A percentile compares a stretch with the other conserved stretches of the same genome.
phyloP scores from a whole-genome alignment of 805 yeast genomes.

The Kuraishia borneana region DNA sequence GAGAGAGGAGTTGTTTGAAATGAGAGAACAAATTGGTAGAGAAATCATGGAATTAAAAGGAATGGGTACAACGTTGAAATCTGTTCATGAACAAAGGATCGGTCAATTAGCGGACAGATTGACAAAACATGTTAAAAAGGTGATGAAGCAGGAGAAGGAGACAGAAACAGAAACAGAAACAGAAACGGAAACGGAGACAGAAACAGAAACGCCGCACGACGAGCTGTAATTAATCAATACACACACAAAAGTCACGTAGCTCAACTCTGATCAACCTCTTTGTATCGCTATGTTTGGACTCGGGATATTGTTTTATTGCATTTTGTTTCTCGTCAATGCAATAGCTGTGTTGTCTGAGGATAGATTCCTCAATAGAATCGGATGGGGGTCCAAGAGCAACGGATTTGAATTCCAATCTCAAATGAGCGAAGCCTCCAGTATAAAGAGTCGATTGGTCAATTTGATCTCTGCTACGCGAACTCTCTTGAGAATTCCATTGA shows the following conservation, averaged over 20 bases:
- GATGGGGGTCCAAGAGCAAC: constrained; percentile 11
- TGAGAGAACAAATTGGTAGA: constrained; percentile 11
- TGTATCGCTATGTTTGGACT: constrained; percentile 50
- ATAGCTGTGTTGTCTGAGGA: constrained; percentile 52
- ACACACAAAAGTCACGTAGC: too few species aligned
- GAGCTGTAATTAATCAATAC: constrained; percentile 1
- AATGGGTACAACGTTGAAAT: constrained; percentile 8
- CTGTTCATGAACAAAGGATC: constrained; percentile 17
- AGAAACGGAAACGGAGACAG: constrained; percentile 1
- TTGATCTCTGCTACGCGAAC: constrained; percentile 51
- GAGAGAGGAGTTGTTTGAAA: constrained; percentile 12
- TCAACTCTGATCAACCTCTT: too few species aligned
- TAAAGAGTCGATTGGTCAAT: constrained; percentile 39
- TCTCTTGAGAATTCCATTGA: constrained; percentile 38
- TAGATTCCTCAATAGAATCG: constrained; percentile 40
- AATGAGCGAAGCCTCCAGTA: constrained; percentile 4
- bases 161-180: constrained; percentile 5
- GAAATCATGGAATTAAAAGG: constrained; percentile 9
- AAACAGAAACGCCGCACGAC: not conserved
- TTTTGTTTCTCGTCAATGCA: constrained; percentile 41
- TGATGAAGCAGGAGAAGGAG: constrained; percentile 10
- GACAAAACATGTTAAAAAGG: constrained; percentile 5
- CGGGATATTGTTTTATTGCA: constrained; percentile 38
- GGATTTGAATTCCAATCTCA: constrained; percentile 12
- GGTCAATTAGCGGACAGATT: constrained; percentile 12